Base-by-base conservation (phyloP, 176 grass and related monocot species). In the Dactylis glomerata region DNA sequence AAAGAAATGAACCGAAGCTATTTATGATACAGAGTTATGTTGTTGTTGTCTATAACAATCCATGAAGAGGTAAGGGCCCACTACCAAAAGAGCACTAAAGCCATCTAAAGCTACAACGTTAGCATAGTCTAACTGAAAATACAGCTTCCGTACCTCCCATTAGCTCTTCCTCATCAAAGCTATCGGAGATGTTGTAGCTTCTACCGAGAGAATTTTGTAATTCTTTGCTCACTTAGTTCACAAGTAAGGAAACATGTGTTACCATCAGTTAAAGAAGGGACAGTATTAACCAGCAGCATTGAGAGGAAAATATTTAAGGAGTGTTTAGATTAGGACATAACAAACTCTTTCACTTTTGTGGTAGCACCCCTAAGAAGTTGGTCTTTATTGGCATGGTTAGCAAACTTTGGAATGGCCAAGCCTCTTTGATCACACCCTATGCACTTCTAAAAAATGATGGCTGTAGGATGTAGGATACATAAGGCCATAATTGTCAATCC, bases 151-250 rank as follows among this genome's bases (percentile, higher is more conserved):
- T 95, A 98, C 95, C 95, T 10, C 95, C 95, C 92, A 95, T 88
- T 30, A 93, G 87, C 50, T 98, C 95, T 33, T 98, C 95, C 54
- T 95, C 95, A 68, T 95, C 95, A 82, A 98, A 89, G 19, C 95
- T 91, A 84, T 95, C 95, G 23, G 95, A 92, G 24, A 98, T 71
- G 73, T 93, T 98, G 91, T 93, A 95, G 84, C 88, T 90, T n/a
- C n/a, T n/a, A n/a, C n/a, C n/a, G n/a, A n/a, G n/a, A n/a, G n/a
- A n/a, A n/a, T n/a, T n/a, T n/a, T n/a, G n/a, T n/a, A 98, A 93
- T 84, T 98, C 95, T n/a, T 80, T 93, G 85, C 95, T 95, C 81
- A 91, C 82, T 19, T 93, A 83, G 3, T 1, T 40, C 32, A 79
- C 6, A 14, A 69, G 38, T 32, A 27, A 81, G 57, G 27, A 83